phyloP scores from a whole-genome alignment of 2,329 filamentous ascomycete genomes.

The Ophiocordyceps camponoti-floridani region DNA sequence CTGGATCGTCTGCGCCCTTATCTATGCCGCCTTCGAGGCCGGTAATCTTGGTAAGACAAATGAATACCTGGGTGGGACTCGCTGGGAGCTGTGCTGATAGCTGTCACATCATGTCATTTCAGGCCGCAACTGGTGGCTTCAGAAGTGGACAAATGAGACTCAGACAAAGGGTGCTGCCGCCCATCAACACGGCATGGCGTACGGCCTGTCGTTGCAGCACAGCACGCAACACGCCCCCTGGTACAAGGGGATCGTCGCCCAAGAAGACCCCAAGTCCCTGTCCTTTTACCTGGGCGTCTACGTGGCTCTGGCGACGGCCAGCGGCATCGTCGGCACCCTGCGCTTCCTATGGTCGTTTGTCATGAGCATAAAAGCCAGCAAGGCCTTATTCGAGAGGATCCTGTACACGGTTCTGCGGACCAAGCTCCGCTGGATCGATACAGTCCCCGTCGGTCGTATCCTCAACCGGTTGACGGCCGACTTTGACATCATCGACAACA shows the following conservation, averaged over 20 bases:
- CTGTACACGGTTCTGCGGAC: slow-evolving; percentile 51
- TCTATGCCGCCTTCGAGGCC: slow-evolving; percentile 36
- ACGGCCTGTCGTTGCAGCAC: slow-evolving; percentile 28
- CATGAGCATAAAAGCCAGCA: slow-evolving; percentile 52
- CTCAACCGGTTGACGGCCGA: slow-evolving; percentile 66
- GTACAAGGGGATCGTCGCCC: slow-evolving; percentile 8
- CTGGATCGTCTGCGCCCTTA: slow-evolving; percentile 34
- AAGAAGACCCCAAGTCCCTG: slow-evolving; percentile 20
- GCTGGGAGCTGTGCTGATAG: neutral
- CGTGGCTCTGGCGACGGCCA: slow-evolving; percentile 35
- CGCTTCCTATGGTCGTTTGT: slow-evolving; percentile 45
- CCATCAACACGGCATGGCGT: slow-evolving; percentile 19
- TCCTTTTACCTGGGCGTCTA: slow-evolving; percentile 54
- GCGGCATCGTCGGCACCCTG: slow-evolving; percentile 40
- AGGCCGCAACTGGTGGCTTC: slow-evolving; percentile 45
- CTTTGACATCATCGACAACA: slow-evolving; percentile 55
- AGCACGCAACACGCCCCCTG: slow-evolving; percentile 21
- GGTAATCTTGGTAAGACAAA: slow-evolving; percentile 30
- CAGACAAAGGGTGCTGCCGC: slow-evolving; percentile 1
- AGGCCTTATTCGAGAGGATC: slow-evolving; percentile 46
- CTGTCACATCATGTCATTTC: neutral
- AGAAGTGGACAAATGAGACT: slow-evolving; percentile 35
- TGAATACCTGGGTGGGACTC: neutral
- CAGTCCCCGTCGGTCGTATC: slow-evolving; percentile 57
- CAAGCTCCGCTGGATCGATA: slow-evolving; percentile 65